A percentile compares a stretch with the other conserved stretches of the same genome.
Evolutionary conservation across 495 filamentous ascomycete species (phyloP).

Genomic region (Penicillium ochrochloron): DNA sequence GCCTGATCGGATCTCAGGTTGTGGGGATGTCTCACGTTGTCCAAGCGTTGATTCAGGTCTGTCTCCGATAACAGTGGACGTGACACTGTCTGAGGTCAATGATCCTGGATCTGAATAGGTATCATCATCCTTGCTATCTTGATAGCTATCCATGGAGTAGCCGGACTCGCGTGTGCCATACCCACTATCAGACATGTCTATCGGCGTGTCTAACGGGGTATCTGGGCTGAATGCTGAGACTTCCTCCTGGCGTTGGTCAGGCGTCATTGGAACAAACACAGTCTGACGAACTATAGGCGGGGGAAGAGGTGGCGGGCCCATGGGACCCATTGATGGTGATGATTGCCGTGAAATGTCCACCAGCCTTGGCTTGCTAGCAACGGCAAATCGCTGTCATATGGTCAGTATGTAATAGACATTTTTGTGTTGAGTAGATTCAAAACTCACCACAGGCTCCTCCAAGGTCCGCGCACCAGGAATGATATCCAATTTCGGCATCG

Average conservation of each 20-base stretch:
- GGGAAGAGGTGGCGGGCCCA: slow-evolving; percentile 23
- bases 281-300: slow-evolving; percentile 36
- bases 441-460: slow-evolving; percentile 39
- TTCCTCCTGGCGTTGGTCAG: slow-evolving; percentile 46
- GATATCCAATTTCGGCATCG: slow-evolving; percentile 36
- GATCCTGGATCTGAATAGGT: slow-evolving; percentile 37
- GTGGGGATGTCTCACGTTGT: slow-evolving; percentile 25
- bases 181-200: slow-evolving; percentile 46
- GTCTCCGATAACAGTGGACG: slow-evolving; percentile 36
- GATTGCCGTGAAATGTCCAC: slow-evolving; percentile 52
- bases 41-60: slow-evolving; percentile 28
- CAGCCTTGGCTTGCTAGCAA: slow-evolving; percentile 50
- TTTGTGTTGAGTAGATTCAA: background rate
- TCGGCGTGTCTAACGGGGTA: slow-evolving; percentile 47
- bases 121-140: slow-evolving; percentile 37
- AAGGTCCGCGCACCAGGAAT: slow-evolving; percentile 35
- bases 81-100: slow-evolving; percentile 37
- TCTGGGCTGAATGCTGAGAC: slow-evolving; percentile 54
- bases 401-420: background rate
- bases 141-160: slow-evolving; percentile 34
- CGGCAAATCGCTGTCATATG: slow-evolving; percentile 38
- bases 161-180: slow-evolving; percentile 40
- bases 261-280: slow-evolving; percentile 38
- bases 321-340: slow-evolving; percentile 24
- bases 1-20: slow-evolving; percentile 34